Percentiles rank a stretch among this genome's conserved stretches.
Conservation (phyloP, 305 asterid species). For the Fraxinus paxiana region DNA sequence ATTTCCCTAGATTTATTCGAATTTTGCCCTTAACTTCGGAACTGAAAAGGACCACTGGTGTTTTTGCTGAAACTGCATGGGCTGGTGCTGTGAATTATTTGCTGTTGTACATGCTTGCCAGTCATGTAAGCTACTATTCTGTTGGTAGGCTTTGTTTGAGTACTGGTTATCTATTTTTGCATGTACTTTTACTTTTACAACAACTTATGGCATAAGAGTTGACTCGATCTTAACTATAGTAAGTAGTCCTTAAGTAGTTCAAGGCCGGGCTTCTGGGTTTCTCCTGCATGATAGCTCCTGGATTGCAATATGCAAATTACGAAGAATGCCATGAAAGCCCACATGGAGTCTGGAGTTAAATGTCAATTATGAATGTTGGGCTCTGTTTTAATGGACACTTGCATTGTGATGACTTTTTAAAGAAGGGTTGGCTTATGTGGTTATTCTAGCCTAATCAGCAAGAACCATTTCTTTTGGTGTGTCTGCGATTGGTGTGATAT, state of each 20-base stretch:
- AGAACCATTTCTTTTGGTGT: neutral
- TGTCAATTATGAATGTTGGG: neutral
- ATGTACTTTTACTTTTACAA: neutral
- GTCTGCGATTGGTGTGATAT: neutral
- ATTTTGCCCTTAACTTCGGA: conserved; percentile 83
- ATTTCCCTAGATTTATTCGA: conserved; percentile 73
- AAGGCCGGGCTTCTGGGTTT: neutral
- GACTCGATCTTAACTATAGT: neutral
- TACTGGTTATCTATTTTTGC: neutral
- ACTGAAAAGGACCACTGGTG: conserved; percentile 94
- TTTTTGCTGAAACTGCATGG: conserved; percentile 99
- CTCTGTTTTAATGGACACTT: neutral
- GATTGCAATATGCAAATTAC: neutral
- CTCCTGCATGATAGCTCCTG: neutral
- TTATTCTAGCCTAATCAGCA: neutral
- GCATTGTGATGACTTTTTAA: neutral
- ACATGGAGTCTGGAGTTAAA: neutral
- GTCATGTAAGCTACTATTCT: conserved; percentile 70
- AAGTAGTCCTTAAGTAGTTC: neutral
- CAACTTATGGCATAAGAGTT: neutral
- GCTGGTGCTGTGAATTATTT: conserved; percentile 96
- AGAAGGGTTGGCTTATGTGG: neutral
- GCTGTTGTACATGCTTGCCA: conserved; percentile 95
- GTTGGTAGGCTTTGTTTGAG: conserved; percentile 4
- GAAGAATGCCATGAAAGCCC: neutral